Base-by-base conservation (phyloP, 1,284 basidiomycete species). In the Moesziomyces antarcticus region DNA sequence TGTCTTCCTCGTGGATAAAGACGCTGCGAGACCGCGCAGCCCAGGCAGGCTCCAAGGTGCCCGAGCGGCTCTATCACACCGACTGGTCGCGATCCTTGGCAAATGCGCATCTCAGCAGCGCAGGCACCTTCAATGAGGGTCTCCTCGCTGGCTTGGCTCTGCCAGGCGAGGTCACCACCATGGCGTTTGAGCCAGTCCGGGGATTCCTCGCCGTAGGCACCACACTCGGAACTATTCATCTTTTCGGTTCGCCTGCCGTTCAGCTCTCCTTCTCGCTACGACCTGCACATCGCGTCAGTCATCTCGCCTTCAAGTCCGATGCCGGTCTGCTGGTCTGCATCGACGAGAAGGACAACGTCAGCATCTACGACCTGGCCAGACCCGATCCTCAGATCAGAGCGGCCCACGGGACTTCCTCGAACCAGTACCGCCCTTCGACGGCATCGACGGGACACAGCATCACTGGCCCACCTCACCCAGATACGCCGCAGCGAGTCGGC, bases 181-280 rank as follows among this genome's bases (percentile, higher is more conserved):
- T 84, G 43, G 81, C 84, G 1, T 80, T 67, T 44, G 84, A 85
- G 54, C 68, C 78, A 16, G 76, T 79, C 16, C 58, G 59, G 35
- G 69, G 91, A 6, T 85, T 93, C 18, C 86, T 96, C 18, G 93
- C 91, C 4, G 85, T 91, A 44, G 93, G 92, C 84, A 86, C 85
- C 0, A 70, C 75, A 3, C 78, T 79, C 33, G 92, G 92, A 0
- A 76, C 80, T 2, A 86, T 93, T 30, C 86, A 89, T 60, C 70
- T 93, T 20, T 89, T 89, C 71, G 92, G 92, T 11, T 86, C 88
- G 9, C 88, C 89, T 0, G 88, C 89, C 1, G 90, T 92, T 1
- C 87, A 90, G 57, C 82, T 86, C 21, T 86, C 84, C 47, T 81
- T 92, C 61, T 82, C 85, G 4, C 81, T 91, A 1, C 87, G 89